Conservation (phyloP, 176 grass and related monocot genomes). For the Tillandsia fasciculata region DNA sequence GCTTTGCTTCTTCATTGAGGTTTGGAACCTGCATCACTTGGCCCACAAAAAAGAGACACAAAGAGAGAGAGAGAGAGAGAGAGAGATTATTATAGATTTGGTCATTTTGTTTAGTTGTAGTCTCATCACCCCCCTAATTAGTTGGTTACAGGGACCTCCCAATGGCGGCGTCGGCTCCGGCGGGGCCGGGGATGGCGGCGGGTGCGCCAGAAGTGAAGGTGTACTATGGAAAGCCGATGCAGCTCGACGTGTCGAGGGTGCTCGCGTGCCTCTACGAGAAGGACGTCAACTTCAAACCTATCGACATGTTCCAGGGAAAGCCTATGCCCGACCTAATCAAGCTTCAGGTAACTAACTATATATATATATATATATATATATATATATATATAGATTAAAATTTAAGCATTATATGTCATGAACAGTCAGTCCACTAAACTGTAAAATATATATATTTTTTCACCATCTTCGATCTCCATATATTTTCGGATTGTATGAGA, state of each 20-base stretch:
- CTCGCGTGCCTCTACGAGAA: slow-evolving; percentile 87
- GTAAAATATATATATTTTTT: too few species aligned
- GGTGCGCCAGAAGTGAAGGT: slow-evolving; percentile 44
- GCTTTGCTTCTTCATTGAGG: slow-evolving; percentile 62
- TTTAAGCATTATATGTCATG: not conserved
- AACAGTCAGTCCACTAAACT: too few species aligned
- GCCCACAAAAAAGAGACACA: not conserved
- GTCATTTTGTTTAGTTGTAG: slow-evolving; percentile 5
- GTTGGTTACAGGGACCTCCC: slow-evolving; percentile 10
- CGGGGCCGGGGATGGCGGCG: slow-evolving; percentile 31
- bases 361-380: not conserved
- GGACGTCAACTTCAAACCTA: slow-evolving; percentile 25
- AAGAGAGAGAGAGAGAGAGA: not conserved
- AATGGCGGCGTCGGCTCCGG: slow-evolving; percentile 41
- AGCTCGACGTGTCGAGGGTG: slow-evolving; percentile 79
- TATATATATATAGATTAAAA: not conserved
- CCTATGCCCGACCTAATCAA: slow-evolving; percentile 47
- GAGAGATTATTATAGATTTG: slow-evolving; percentile 14
- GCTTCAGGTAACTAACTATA: slow-evolving; percentile 50
- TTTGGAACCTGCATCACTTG: slow-evolving; percentile 35
- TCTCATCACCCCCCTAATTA: slow-evolving; percentile 1
- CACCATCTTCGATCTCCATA: too few species aligned
- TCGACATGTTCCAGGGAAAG: slow-evolving; percentile 24
- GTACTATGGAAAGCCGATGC: slow-evolving; percentile 63
- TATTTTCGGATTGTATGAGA: too few species aligned